Conservation (phyloP, 202 grass and related monocot species). For the Alloteropsis angusta region DNA sequence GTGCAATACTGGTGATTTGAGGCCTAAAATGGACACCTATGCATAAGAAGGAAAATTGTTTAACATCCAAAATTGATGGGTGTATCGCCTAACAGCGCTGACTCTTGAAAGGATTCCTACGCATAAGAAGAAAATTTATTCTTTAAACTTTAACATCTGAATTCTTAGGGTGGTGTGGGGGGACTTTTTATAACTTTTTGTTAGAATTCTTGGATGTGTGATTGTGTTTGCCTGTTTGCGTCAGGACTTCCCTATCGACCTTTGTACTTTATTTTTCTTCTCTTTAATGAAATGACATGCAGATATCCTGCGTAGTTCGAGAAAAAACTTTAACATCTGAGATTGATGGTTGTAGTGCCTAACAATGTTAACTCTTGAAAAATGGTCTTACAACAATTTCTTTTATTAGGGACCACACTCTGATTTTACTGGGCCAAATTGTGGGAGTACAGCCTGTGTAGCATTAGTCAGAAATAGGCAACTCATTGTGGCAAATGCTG, state of each 20-base stretch:
- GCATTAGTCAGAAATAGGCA: conserved; percentile 72
- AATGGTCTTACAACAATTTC: conserved; percentile 2
- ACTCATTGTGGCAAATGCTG: conserved; percentile 87
- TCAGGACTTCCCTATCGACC: too few relatives aligned
- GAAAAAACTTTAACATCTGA: not conserved
- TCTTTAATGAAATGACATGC: too few relatives aligned
- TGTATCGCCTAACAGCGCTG: not conserved
- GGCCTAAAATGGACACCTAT: not conserved
- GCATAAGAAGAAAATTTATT: not conserved
- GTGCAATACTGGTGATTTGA: not conserved
- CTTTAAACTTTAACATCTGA: not conserved
- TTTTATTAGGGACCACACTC: conserved; percentile 73
- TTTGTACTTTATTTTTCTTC: too few relatives aligned
- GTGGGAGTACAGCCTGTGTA: conserved; percentile 86
- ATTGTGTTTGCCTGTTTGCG: too few relatives aligned
- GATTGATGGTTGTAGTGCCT: not conserved
- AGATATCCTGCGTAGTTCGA: too few relatives aligned
- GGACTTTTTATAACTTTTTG: too few relatives aligned
- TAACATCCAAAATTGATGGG: not conserved
- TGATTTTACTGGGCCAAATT: conserved; percentile 81
- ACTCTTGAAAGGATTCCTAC: not conserved
- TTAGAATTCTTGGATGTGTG: too few relatives aligned
- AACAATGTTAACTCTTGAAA: not conserved
- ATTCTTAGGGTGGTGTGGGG: too few relatives aligned
- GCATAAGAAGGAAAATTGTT: not conserved